A percentile compares a stretch with the other conserved stretches of the same genome.
Evolutionary conservation across 2,329 filamentous ascomycete species (phyloP).

Genomic region (Neofusicoccum sp.): DNA sequence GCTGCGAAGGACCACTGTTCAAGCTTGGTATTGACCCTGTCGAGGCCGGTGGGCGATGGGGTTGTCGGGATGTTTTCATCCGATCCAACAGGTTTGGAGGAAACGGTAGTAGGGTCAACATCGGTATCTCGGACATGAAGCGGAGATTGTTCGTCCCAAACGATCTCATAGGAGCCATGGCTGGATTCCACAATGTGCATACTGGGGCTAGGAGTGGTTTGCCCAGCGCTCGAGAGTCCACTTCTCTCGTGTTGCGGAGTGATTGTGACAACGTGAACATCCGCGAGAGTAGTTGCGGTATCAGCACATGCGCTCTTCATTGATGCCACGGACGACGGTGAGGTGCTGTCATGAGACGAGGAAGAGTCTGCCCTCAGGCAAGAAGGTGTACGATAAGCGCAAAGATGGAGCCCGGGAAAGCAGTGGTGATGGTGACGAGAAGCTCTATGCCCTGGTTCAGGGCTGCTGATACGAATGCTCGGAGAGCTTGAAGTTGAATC

Average conservation of each 20-base stretch:
- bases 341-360: background rate
- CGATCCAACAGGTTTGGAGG: background rate
- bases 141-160: conserved; percentile 31
- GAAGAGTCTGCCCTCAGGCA: background rate
- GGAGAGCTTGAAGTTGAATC: background rate
- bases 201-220: conserved; percentile 28
- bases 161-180: conserved; percentile 28
- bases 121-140: conserved; percentile 14
- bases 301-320: conserved; percentile 28
- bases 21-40: conserved; percentile 33
- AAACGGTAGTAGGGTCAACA: background rate
- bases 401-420: background rate
- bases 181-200: conserved; percentile 34
- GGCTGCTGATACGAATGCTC: background rate
- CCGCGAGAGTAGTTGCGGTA: conserved; percentile 32
- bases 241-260: conserved; percentile 22
- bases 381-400: background rate
- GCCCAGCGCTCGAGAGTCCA: background rate
- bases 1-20: conserved; percentile 28
- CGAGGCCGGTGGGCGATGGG: conserved; percentile 24
- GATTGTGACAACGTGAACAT: conserved; percentile 35
- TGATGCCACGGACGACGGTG: background rate
- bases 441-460: background rate
- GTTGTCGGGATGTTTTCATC: conserved; percentile 26
- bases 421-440: background rate